Percentiles rank a stretch among this genome's conserved stretches.
These are phyloP conservation scores for Candida gorgasii DNA, from an alignment of 805 yeast genomes.

Conservation along the genomic window DNA sequence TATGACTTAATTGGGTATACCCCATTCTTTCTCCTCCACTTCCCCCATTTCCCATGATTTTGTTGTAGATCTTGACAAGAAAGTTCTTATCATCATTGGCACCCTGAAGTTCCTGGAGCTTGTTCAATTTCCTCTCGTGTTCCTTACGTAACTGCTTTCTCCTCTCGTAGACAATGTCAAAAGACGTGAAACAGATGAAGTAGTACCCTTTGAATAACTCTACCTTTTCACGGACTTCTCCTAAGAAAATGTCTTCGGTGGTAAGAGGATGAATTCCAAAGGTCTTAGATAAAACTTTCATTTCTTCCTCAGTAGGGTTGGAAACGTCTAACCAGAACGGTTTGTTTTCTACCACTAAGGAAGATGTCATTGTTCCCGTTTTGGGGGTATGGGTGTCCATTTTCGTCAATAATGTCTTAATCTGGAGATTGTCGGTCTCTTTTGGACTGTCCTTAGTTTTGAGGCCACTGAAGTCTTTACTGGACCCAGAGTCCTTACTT, in stretches of 20 bases:
- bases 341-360: conserved; percentile 8
- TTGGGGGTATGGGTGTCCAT: conserved; percentile 8
- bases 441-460: no score
- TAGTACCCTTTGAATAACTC: conserved; percentile 90
- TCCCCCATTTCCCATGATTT: conserved; percentile 10
- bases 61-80: conserved; percentile 6
- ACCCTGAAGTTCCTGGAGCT: conserved; percentile 39
- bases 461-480: no score
- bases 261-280: conserved; percentile 96
- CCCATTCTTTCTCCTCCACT: not conserved
- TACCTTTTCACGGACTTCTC: conserved; percentile 94
- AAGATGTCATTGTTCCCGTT: conserved; percentile 13
- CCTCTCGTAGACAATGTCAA: conserved; percentile 70
- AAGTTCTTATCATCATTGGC: conserved; percentile 18
- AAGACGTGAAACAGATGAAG: conserved; percentile 75
- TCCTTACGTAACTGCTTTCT: conserved; percentile 52
- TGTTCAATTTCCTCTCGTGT: conserved; percentile 39
- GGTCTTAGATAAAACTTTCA: conserved; percentile 86
- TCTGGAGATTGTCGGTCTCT: conserved; percentile 1
- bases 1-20: not conserved
- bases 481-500: no score
- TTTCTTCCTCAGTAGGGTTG: conserved; percentile 94
- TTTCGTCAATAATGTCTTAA: conserved; percentile 3
- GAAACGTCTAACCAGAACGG: conserved; percentile 84
- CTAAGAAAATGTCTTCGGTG: conserved; percentile 89